phyloP scores from a whole-genome alignment of 1,284 basidiomycete genomes.

The Xerocomus minutiporus region DNA sequence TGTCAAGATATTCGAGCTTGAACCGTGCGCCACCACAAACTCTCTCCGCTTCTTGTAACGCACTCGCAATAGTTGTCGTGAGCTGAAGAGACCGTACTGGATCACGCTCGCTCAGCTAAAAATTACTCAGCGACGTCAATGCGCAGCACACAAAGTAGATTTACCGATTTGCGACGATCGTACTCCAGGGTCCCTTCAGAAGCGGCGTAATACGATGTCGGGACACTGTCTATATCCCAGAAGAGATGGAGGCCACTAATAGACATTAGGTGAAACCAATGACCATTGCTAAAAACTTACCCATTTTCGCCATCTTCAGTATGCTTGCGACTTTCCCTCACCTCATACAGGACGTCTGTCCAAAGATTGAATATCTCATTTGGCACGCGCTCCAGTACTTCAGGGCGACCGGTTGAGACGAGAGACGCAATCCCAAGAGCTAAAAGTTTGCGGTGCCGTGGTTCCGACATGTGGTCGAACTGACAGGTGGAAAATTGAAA shows the following conservation, averaged over 20 bases:
- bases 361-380: slow-evolving; percentile 83
- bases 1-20: slow-evolving; percentile 54
- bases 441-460: slow-evolving; percentile 65
- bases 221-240: slow-evolving; percentile 63
- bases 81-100: slow-evolving; percentile 62
- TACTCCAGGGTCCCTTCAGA: slow-evolving; percentile 67
- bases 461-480: slow-evolving; percentile 85
- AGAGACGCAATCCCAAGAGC: slow-evolving; percentile 72
- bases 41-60: slow-evolving; percentile 58
- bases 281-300: slow-evolving; percentile 6
- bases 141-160: slow-evolving; percentile 17
- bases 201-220: slow-evolving; percentile 51
- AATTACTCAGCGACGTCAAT: slow-evolving; percentile 9
- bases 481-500: slow-evolving; percentile 29
- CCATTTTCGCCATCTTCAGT: slow-evolving; percentile 39
- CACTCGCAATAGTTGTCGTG: slow-evolving; percentile 50
- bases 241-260: slow-evolving; percentile 44
- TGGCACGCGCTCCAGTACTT: slow-evolving; percentile 66
- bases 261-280: slow-evolving; percentile 1
- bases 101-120: slow-evolving; percentile 63
- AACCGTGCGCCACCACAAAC: slow-evolving; percentile 55
- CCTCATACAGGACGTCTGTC: slow-evolving; percentile 85
- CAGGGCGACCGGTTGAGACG: slow-evolving; percentile 62
- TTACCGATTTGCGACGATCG: slow-evolving; percentile 61
- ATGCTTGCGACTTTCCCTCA: slow-evolving; percentile 61